These are phyloP conservation scores for Podospora appendiculata DNA, from an alignment of 495 filamentous ascomycete species.

Conservation along the genomic window DNA sequence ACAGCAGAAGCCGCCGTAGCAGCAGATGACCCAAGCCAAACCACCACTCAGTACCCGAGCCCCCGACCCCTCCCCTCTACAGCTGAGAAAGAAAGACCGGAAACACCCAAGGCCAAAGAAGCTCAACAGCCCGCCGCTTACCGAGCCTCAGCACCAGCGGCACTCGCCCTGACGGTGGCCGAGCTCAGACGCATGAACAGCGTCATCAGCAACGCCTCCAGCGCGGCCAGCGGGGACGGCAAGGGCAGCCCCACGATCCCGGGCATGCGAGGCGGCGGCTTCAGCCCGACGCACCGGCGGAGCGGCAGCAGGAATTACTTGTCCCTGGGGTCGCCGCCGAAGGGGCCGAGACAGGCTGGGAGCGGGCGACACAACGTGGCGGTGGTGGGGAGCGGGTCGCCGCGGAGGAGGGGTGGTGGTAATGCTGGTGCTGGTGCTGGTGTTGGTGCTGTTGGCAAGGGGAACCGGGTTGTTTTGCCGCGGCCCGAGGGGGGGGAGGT, in stretches of 20 bases:
- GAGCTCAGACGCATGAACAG: conserved; percentile 21
- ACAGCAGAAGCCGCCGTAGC: conserved; percentile 1
- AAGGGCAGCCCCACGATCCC: not conserved
- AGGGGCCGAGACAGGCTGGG: not conserved
- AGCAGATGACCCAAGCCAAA: not conserved
- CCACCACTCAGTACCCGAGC: not conserved
- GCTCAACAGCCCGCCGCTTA: no score
- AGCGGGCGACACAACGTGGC: not conserved
- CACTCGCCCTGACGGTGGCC: conserved; percentile 9
- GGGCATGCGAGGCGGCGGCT: not conserved
- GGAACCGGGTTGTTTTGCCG: not conserved
- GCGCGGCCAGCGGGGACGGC: conserved; percentile 1
- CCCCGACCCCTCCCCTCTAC: no score
- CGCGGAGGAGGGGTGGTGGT: not conserved
- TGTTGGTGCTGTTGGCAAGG: not conserved
- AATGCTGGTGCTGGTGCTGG: not conserved
- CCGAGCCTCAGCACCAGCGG: not conserved
- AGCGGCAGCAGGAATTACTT: conserved; percentile 6
- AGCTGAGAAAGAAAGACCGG: no score
- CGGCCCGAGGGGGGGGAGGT: not conserved
- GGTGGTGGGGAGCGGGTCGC: not conserved
- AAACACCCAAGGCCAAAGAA: no score
- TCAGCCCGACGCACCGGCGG: not conserved
- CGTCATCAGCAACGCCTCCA: conserved; percentile 11
- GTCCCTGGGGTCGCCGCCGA: conserved; percentile 1